These are phyloP conservation scores for Tilletia horrida DNA, from an alignment of 1,284 basidiomycete species.

Conservation along the genomic window DNA sequence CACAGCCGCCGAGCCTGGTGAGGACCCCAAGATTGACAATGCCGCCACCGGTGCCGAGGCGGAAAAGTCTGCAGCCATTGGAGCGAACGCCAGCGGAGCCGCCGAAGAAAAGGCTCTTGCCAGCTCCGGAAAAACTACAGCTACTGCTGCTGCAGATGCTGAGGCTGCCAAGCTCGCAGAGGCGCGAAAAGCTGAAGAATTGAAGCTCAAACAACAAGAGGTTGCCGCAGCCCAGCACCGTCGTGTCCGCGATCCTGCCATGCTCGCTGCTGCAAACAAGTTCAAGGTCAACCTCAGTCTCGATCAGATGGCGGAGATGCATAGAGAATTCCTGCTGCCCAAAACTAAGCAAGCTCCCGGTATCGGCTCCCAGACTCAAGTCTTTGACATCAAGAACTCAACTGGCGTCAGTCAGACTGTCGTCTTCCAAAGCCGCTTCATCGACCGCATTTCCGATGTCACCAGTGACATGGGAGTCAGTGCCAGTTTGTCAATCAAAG, in stretches of 20 bases:
- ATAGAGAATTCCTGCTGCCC: slow-evolving; percentile 9
- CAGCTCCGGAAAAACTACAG: too few species aligned
- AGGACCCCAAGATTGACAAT: too few species aligned
- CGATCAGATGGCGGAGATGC: slow-evolving; percentile 7
- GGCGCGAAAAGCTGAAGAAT: neutral
- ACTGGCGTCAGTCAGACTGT: slow-evolving; percentile 19
- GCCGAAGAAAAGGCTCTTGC: too few species aligned
- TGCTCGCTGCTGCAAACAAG: slow-evolving; percentile 16
- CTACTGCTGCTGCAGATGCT: neutral
- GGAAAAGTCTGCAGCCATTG: too few species aligned
- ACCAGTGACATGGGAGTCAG: slow-evolving; percentile 13
- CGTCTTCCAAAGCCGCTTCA: slow-evolving; percentile 2
- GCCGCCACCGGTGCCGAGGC: too few species aligned
- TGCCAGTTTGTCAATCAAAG: slow-evolving; percentile 17
- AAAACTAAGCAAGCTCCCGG: neutral
- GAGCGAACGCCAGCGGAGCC: too few species aligned
- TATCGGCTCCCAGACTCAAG: neutral
- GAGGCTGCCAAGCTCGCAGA: neutral
- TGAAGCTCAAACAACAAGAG: slow-evolving; percentile 10
- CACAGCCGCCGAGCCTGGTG: too few species aligned
- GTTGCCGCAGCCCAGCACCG: neutral
- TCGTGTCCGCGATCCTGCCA: neutral
- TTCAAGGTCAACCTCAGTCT: slow-evolving; percentile 16
- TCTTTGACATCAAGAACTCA: slow-evolving; percentile 18
- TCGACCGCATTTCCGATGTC: slow-evolving; percentile 15